A percentile compares a stretch with the other conserved stretches of the same genome.
Evolutionary conservation across 129 eudicot species (phyloP).

Genomic region (Artemisia argyi): DNA sequence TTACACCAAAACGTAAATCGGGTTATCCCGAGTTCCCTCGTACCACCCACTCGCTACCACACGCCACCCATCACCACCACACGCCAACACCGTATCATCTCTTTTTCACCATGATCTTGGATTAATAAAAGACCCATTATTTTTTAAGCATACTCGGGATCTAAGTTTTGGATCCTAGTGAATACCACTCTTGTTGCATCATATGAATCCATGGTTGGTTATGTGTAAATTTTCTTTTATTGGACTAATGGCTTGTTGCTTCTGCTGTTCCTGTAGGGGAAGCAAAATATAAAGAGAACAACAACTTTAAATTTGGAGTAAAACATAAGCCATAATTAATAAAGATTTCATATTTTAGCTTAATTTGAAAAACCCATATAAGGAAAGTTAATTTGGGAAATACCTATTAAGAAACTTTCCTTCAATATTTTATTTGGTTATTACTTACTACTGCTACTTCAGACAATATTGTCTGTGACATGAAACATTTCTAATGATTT

Average conservation of each 20-base stretch:
- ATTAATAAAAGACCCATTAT: constrained; percentile 83
- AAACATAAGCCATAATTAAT: constrained; percentile 10
- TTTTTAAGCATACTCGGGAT: constrained; percentile 90
- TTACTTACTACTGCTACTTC: too few relatives aligned
- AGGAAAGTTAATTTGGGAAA: constrained; percentile 10
- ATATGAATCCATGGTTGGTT: constrained; percentile 58
- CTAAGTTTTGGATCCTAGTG: constrained; percentile 67
- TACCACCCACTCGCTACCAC: too few relatives aligned
- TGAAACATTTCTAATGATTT: too few relatives aligned
- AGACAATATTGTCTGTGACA: too few relatives aligned
- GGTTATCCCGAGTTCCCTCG: too few relatives aligned
- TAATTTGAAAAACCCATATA: not conserved
- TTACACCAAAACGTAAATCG: too few relatives aligned
- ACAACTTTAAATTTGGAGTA: constrained; percentile 1
- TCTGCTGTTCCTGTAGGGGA: constrained; percentile 31
- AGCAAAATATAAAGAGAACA: constrained; percentile 3
- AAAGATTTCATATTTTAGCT: constrained; percentile 5
- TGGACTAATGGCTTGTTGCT: constrained; percentile 15
- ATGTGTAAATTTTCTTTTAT: not conserved
- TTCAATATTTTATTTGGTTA: too few relatives aligned
- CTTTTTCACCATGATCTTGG: constrained; percentile 93
- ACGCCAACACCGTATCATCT: constrained; percentile 88
- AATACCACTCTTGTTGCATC: constrained; percentile 90
- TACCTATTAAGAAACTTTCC: constrained; percentile 10
- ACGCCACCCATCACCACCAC: too few relatives aligned